A percentile compares a stretch with the other conserved stretches of the same genome.
Conservation (phyloP, 495 filamentous ascomycete genomes). For the Chaetomium fimeti region DNA sequence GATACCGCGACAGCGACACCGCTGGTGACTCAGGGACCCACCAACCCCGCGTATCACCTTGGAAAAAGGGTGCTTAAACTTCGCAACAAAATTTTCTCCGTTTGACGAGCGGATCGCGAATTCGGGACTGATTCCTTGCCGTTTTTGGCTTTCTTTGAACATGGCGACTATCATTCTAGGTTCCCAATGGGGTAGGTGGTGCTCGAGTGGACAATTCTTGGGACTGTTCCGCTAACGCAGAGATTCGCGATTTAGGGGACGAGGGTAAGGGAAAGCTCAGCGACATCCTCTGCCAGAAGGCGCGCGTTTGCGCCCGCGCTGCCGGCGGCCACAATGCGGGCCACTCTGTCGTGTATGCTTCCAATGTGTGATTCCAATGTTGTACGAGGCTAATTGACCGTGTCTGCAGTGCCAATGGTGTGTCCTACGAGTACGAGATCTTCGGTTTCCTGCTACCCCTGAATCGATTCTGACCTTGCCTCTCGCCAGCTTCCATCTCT, state of each 20-base stretch:
- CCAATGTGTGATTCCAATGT: conserved; percentile 52
- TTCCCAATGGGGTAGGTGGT: conserved; percentile 34
- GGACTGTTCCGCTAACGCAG: conserved; percentile 17
- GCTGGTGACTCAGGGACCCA: conserved; percentile 22
- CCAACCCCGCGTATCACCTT: conserved; percentile 17
- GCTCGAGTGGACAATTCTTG: conserved; percentile 1
- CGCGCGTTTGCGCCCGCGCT: conserved; percentile 41
- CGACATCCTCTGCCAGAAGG: conserved; percentile 43
- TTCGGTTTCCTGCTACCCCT: neutral
- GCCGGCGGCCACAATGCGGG: conserved; percentile 41
- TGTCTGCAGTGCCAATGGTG: conserved; percentile 39
- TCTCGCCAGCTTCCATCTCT: conserved; percentile 57
- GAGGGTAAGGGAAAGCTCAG: conserved; percentile 51
- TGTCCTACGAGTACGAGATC: conserved; percentile 35
- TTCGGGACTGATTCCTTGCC: conserved; percentile 13
- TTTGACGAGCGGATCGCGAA: conserved; percentile 13
- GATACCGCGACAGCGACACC: neutral
- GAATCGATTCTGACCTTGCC: neutral
- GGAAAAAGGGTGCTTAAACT: conserved; percentile 11
- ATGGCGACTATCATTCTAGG: conserved; percentile 38
- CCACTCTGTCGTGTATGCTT: conserved; percentile 64
- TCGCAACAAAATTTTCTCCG: conserved; percentile 21
- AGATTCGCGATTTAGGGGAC: conserved; percentile 42
- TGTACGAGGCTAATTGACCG: conserved; percentile 16
- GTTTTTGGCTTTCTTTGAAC: conserved; percentile 22